Evolutionary conservation across 2,329 filamentous ascomycete species (phyloP).

Genomic region (Kalaharituber pfeilii): DNA sequence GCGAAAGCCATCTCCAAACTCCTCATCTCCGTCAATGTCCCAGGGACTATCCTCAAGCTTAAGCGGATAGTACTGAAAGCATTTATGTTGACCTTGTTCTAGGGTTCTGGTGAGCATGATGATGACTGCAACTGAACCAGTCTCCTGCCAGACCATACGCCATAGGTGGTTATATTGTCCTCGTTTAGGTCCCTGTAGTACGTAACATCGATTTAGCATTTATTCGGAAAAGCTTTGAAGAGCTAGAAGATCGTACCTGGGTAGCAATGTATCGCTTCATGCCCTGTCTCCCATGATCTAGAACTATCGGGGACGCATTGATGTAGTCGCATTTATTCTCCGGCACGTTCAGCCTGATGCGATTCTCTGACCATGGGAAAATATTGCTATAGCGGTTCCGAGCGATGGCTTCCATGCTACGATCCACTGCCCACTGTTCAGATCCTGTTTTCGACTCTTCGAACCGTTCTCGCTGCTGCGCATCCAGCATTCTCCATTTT

Average conservation of each 20-base stretch:
- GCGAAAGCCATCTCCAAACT: slow-evolving; percentile 48
- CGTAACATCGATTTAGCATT: neutral
- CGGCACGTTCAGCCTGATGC: slow-evolving; percentile 63
- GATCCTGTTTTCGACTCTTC: slow-evolving; percentile 7
- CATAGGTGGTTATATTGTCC: slow-evolving; percentile 67
- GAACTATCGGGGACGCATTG: slow-evolving; percentile 56
- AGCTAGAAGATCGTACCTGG: slow-evolving; percentile 39
- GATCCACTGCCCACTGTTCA: slow-evolving; percentile 13
- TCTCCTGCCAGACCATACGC: slow-evolving; percentile 86
- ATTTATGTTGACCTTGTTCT: slow-evolving; percentile 64
- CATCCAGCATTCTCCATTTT: slow-evolving; percentile 16
- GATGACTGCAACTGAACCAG: slow-evolving; percentile 56
- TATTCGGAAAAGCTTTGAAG: neutral
- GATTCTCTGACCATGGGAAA: slow-evolving; percentile 73
- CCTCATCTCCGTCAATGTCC: slow-evolving; percentile 41
- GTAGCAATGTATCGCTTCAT: slow-evolving; percentile 66
- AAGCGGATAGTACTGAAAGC: slow-evolving; percentile 69
- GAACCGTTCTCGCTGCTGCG: slow-evolving; percentile 14
- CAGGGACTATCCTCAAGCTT: slow-evolving; percentile 34
- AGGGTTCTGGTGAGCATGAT: slow-evolving; percentile 88
- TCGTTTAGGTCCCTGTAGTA: slow-evolving; percentile 52
- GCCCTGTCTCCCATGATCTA: slow-evolving; percentile 37
- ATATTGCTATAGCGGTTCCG: slow-evolving; percentile 69
- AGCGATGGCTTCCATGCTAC: slow-evolving; percentile 15
- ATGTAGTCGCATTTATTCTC: slow-evolving; percentile 59